A percentile compares a stretch with the other conserved stretches of the same genome.
Evolutionary conservation across 225 moss, liverwort and hornwort genomes (phyloP).

Genomic region (Asterella californica): DNA sequence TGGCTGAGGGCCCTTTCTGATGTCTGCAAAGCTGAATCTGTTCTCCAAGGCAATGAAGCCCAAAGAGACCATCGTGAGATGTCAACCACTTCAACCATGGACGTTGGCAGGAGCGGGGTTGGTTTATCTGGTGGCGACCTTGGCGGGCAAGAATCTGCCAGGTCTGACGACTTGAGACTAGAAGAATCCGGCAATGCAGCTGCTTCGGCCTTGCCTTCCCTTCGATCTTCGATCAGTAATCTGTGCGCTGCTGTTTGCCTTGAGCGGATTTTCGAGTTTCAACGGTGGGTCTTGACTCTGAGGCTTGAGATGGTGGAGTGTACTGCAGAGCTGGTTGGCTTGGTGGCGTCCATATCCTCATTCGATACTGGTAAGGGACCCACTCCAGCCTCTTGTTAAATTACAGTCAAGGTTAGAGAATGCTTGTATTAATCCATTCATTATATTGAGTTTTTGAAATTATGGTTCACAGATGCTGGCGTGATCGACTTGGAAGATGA

Average conservation of each 20-base stretch:
- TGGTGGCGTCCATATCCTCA: constrained; percentile 35
- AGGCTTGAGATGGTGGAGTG: constrained; percentile 41
- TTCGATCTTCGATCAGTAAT: constrained; percentile 32
- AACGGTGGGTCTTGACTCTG: constrained; percentile 39
- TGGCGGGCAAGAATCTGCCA: neutral
- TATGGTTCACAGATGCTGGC: constrained; percentile 33
- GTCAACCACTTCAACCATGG: neutral
- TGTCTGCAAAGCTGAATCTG: constrained; percentile 34
- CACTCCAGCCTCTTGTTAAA: neutral
- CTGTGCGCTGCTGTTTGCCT: constrained; percentile 40
- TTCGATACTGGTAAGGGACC: constrained; percentile 37
- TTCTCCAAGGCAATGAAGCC: constrained; percentile 17
- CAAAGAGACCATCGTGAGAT: neutral
- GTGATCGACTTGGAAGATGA: constrained; percentile 40
- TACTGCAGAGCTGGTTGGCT: constrained; percentile 36
- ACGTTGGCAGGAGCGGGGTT: neutral
- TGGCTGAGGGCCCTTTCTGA: constrained; percentile 40
- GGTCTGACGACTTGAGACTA: constrained; percentile 13
- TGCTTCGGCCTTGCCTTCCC: constrained; percentile 28
- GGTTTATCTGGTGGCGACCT: neutral
- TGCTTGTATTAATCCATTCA: neutral
- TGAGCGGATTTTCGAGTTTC: constrained; percentile 47
- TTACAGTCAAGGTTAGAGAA: neutral
- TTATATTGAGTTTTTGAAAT: neutral
- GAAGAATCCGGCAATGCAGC: constrained; percentile 35